Conservation (phyloP, 441 rosid genomes). For the Pelargonium cotyledonis region DNA sequence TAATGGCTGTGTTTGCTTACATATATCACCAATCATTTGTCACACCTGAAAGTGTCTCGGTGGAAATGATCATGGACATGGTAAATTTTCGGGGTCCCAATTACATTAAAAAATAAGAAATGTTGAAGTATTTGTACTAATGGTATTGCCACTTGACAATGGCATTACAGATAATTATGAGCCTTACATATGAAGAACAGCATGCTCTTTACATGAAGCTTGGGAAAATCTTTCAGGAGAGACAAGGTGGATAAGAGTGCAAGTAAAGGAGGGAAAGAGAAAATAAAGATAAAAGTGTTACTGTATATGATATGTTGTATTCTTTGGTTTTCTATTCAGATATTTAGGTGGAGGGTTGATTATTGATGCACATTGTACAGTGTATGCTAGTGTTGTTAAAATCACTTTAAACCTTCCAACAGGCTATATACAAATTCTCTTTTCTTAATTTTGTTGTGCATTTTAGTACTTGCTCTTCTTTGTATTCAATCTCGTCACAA, state of each 20-base stretch:
- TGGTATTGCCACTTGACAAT: neutral
- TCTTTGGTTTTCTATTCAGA: too few relatives aligned
- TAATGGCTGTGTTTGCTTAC: slow-evolving; percentile 92
- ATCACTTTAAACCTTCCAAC: too few relatives aligned
- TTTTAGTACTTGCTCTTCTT: too few relatives aligned
- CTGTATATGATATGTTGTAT: too few relatives aligned
- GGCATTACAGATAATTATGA: slow-evolving; percentile 43
- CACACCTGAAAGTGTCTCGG: slow-evolving; percentile 40
- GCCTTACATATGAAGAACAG: slow-evolving; percentile 64
- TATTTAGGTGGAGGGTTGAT: too few relatives aligned
- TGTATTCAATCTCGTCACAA: too few relatives aligned
- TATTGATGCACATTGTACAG: too few relatives aligned
- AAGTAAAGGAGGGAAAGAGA: too few relatives aligned
- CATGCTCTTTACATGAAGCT: slow-evolving; percentile 47
- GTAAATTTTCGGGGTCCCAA: slow-evolving; percentile 24
- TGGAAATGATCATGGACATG: slow-evolving; percentile 72
- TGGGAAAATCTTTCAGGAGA: slow-evolving; percentile 48
- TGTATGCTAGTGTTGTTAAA: too few relatives aligned
- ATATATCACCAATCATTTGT: slow-evolving; percentile 81
- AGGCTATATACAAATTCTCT: too few relatives aligned
- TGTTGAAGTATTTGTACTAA: neutral
- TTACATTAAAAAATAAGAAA: neutral
- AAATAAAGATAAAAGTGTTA: too few relatives aligned
- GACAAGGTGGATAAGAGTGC: slow-evolving; percentile 19
- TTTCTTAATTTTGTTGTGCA: too few relatives aligned